phyloP scores from a whole-genome alignment of 2,329 filamentous ascomycete genomes.

The Aspergillus flavus region DNA sequence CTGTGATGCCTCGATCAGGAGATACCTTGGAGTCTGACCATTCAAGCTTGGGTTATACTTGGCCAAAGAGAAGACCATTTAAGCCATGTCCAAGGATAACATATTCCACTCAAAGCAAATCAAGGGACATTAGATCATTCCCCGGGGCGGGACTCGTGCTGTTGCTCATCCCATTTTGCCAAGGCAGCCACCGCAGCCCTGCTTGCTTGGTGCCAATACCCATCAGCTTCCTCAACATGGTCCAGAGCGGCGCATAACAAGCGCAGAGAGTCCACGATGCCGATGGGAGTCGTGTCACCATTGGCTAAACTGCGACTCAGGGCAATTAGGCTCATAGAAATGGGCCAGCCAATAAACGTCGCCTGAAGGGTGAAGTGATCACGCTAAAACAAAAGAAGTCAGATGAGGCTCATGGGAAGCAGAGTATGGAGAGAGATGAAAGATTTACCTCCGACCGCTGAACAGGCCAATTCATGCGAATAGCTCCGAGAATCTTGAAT shows the following conservation, averaged over 20 bases:
- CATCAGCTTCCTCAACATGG: neutral
- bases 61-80: too few species aligned
- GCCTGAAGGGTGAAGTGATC: neutral
- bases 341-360: neutral
- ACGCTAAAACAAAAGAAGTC: neutral
- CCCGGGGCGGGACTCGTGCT: neutral
- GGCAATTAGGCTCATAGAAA: neutral
- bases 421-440: neutral
- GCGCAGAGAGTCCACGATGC: neutral
- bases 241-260: neutral
- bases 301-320: neutral
- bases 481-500: neutral
- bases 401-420: neutral
- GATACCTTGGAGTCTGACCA: too few species aligned
- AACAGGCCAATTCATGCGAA: neutral
- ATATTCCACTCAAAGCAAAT: neutral
- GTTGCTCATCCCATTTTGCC: neutral
- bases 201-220: neutral
- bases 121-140: neutral
- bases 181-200: neutral
- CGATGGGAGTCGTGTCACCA: neutral
- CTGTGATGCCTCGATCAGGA: too few species aligned
- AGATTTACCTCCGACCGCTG: neutral
- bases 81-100: neutral
- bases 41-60: too few species aligned